These are phyloP conservation scores for Triticum timopheevii DNA, from an alignment of 176 grass and related monocot genomes.

Conservation along the genomic window DNA sequence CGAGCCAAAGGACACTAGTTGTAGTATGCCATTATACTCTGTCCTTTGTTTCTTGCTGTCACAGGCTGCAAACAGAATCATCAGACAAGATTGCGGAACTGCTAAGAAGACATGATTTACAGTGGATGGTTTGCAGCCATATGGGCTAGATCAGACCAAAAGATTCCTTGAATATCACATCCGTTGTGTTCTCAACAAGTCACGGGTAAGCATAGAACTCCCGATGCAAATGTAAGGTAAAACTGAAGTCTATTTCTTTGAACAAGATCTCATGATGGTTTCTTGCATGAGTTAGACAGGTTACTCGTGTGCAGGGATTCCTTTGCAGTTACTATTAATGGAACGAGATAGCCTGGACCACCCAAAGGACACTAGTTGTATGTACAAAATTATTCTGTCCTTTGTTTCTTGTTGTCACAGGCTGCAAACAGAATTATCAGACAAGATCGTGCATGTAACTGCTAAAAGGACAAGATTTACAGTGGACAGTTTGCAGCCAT, in stretches of 20 bases:
- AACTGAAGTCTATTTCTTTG: neutral
- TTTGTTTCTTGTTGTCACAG: slow-evolving; percentile 18
- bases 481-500: neutral
- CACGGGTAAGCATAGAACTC: neutral
- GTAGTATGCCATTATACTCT: slow-evolving; percentile 4
- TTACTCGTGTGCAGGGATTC: neutral
- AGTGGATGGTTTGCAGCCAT: neutral
- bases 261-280: neutral
- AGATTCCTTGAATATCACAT: slow-evolving; percentile 36
- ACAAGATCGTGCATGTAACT: neutral
- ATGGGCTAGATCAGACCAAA: slow-evolving; percentile 6
- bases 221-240: neutral
- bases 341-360: neutral
- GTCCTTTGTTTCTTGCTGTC: slow-evolving; percentile 5
- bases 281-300: neutral
- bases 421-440: slow-evolving; percentile 19
- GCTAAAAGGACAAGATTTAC: slow-evolving; percentile 18
- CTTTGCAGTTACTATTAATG: neutral
- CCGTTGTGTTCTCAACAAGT: neutral
- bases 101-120: slow-evolving; percentile 16
- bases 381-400: slow-evolving; percentile 7
- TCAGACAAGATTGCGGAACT: slow-evolving; percentile 12
- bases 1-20: neutral
- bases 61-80: slow-evolving; percentile 10
- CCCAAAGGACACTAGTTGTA: neutral